Base-by-base conservation (phyloP, 345 rosid species). In the Hibiscus syriacus region DNA sequence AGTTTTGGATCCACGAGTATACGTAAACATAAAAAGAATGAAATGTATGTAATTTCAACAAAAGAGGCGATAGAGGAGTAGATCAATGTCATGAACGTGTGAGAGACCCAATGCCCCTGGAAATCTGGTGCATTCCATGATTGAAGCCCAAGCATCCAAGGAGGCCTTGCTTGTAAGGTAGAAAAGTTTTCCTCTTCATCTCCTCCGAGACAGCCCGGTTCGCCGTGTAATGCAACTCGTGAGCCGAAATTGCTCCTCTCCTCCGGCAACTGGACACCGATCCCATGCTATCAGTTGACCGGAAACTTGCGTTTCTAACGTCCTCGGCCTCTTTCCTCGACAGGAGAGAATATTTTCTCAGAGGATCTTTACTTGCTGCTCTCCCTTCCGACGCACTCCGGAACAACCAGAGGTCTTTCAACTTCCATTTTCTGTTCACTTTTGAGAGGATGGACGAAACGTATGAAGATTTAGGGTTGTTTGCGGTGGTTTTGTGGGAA, bases 191-290 rank as follows among this genome's bases (percentile, higher is more conserved):
- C 86, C 76, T 89, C 81, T 72, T 91, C 87, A 87, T 63, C 77
- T 91, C 98, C 84, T 93, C 98, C 5, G 97, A 75, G 1, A 74
- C 88, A 29, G 97, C 96, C 66, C 98, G n/a, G n/a, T n/a, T n/a
- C n/a, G n/a, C n/a, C n/a, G n/a, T n/a, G n/a, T n/a, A n/a, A n/a
- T n/a, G n/a, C 78, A 86, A 20, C 79, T 93, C 98, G 72, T 88
- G 96, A 32, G 96, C 90, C 22, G 96, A 88, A 63, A 85, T 77
- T 23, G 70, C 60, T 1, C 74, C 66, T 5, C 85, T 67, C 2
- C 41, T 82, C 26, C 76, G 85, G 73, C 32, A 81, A 36, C 79
- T 57, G 2, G 83, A 77, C n/a, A 78, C 73, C 2, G 87, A 80
- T 5, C 38, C 38, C 7, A 34, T 9, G 5, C 38, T 34, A 3